Percentiles rank a stretch among this genome's conserved stretches.
phyloP scores from a whole-genome alignment of 176 grass and related monocot species.

The Stipa capillata region DNA sequence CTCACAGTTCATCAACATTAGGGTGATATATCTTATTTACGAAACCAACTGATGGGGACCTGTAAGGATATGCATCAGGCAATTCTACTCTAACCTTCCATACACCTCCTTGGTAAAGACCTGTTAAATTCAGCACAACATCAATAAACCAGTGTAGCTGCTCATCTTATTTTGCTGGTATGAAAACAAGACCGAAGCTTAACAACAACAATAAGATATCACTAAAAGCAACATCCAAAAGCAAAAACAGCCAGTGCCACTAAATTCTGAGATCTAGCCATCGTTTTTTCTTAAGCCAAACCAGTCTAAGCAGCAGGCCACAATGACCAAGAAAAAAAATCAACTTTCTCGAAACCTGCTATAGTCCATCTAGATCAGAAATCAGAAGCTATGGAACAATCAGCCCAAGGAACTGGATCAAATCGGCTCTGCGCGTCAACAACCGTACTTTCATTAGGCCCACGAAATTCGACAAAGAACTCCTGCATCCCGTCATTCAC shows the following conservation, averaged over 20 bases:
- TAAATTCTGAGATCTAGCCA: not conserved
- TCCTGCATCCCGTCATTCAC: constrained; percentile 96
- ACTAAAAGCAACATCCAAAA: not conserved
- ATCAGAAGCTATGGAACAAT: not conserved
- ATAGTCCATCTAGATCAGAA: constrained; percentile 7
- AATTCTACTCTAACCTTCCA: constrained; percentile 90
- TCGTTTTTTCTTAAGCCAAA: not conserved
- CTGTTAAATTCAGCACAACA: constrained; percentile 25
- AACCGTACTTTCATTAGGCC: constrained; percentile 71
- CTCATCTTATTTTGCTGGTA: not conserved
- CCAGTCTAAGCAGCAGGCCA: not conserved
- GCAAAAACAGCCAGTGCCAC: not conserved
- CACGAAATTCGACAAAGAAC: constrained; percentile 88
- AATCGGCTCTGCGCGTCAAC: not conserved
- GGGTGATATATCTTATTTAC: constrained; percentile 96
- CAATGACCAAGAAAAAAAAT: not conserved
- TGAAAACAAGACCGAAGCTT: not conserved
- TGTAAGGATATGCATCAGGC: constrained; percentile 88
- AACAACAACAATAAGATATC: not conserved
- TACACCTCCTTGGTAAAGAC: constrained; percentile 86
- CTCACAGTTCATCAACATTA: constrained; percentile 94
- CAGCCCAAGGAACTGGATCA: not conserved
- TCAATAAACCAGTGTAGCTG: not conserved
- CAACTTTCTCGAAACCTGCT: not conserved
- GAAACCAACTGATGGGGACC: constrained; percentile 79